Evolutionary conservation across 2,329 filamentous ascomycete species (phyloP).

Genomic region (Penicillium sp.): DNA sequence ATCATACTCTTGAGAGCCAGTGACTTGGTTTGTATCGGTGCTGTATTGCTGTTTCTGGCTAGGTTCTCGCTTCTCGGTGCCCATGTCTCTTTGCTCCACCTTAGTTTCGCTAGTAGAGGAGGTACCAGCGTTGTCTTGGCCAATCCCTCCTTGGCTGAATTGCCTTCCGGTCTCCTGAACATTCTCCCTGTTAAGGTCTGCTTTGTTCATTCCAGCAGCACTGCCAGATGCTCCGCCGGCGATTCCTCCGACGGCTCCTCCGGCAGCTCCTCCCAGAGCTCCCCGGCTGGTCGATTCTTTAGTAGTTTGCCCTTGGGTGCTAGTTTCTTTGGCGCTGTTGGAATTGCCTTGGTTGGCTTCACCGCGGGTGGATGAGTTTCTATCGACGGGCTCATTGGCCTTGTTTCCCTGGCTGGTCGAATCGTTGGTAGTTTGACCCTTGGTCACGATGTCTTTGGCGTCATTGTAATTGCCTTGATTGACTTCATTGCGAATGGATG

Average conservation of each 20-base stretch:
- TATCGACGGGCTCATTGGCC: constrained; percentile 3
- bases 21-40: not conserved
- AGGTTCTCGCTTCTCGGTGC: not conserved
- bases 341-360: constrained; percentile 9
- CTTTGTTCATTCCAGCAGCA: constrained; percentile 8
- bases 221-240: constrained; percentile 1
- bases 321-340: constrained; percentile 4
- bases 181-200: constrained; percentile 7
- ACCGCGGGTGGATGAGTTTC: not conserved
- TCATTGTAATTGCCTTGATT: constrained; percentile 11
- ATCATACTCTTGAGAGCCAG: not conserved
- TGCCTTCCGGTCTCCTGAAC: constrained; percentile 5
- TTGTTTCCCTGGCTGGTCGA: constrained; percentile 1
- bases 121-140: not conserved
- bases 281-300: not conserved
- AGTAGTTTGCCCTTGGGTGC: constrained; percentile 10
- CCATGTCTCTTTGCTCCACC: not conserved
- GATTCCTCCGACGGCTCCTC: constrained; percentile 3
- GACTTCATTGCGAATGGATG: constrained; percentile 9
- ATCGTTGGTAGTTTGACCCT: constrained; percentile 10
- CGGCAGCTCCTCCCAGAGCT: not conserved
- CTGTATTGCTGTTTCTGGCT: not conserved
- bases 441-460: constrained; percentile 7
- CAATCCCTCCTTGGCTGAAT: not conserved
- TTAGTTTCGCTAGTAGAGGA: not conserved